Percentiles rank a stretch among this genome's conserved stretches.
phyloP scores from a whole-genome alignment of 1,284 basidiomycete species.

The Rhodotorula mucilaginosa region DNA sequence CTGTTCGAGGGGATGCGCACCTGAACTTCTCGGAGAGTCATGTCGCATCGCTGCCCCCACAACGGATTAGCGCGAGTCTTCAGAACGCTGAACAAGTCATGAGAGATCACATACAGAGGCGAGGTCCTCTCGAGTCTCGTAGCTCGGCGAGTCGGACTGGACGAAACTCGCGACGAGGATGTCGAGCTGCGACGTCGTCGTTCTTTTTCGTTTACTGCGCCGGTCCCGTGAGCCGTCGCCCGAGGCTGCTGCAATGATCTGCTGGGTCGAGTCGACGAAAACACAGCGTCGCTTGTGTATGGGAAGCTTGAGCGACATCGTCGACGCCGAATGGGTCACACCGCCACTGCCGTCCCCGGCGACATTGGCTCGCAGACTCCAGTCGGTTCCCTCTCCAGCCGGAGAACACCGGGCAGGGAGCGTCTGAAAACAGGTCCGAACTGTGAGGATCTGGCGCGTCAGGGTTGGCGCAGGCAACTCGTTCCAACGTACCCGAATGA shows the following conservation, averaged over 20 bases:
- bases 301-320: not conserved
- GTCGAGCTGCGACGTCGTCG: conserved; percentile 41
- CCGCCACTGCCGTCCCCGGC: not conserved
- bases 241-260: not conserved
- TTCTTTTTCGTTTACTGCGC: conserved; percentile 44
- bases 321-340: not conserved
- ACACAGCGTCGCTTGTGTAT: not conserved
- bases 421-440: no score
- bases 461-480: no score
- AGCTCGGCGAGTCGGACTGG: conserved; percentile 42
- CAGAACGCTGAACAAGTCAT: rapidly evolving
- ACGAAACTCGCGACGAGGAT: conserved; percentile 39
- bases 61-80: not conserved
- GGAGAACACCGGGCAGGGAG: no score
- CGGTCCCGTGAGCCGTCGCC: conserved; percentile 1
- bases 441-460: no score
- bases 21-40: conserved; percentile 46
- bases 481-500: no score
- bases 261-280: conserved; percentile 23
- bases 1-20: not conserved
- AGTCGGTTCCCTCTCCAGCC: no score
- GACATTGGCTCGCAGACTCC: not conserved
- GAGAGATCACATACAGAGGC: conserved; percentile 15
- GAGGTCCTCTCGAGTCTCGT: conserved; percentile 41
- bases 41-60: conserved; percentile 22